Conservation (phyloP, 2,329 filamentous ascomycete species). For the Aureobasidium sp. region DNA sequence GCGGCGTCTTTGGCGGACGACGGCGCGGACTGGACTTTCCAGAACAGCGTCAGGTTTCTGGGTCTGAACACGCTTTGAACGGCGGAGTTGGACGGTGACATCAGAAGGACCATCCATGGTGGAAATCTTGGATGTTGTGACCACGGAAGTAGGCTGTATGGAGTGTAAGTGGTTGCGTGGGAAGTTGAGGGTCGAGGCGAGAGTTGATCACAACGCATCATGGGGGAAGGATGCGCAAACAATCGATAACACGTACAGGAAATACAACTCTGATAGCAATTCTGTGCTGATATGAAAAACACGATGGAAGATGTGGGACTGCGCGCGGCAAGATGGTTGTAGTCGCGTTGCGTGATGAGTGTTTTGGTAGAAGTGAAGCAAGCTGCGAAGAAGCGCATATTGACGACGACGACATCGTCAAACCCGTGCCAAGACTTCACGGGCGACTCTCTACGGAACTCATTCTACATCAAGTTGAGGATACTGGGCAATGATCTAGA, state of each 20-base stretch:
- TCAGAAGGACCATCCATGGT: not conserved
- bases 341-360: not conserved
- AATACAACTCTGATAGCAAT: too few species aligned
- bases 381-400: not conserved
- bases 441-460: not conserved
- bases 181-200: not conserved
- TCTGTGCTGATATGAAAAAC: not conserved
- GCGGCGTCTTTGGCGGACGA: not conserved
- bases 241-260: not conserved
- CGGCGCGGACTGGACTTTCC: too few species aligned
- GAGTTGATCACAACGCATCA: not conserved
- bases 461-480: not conserved
- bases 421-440: not conserved
- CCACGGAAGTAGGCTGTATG: not conserved
- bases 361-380: not conserved
- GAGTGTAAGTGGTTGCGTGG: not conserved
- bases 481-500: too few species aligned
- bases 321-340: not conserved
- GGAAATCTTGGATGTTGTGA: not conserved
- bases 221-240: not conserved
- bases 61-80: not conserved
- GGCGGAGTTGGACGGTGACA: not conserved
- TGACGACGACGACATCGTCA: not conserved
- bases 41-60: not conserved
- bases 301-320: not conserved